Percentiles rank a stretch among this genome's conserved stretches.
Conservation (phyloP, 441 rosid species). For the Pelargonium fulgidum region DNA sequence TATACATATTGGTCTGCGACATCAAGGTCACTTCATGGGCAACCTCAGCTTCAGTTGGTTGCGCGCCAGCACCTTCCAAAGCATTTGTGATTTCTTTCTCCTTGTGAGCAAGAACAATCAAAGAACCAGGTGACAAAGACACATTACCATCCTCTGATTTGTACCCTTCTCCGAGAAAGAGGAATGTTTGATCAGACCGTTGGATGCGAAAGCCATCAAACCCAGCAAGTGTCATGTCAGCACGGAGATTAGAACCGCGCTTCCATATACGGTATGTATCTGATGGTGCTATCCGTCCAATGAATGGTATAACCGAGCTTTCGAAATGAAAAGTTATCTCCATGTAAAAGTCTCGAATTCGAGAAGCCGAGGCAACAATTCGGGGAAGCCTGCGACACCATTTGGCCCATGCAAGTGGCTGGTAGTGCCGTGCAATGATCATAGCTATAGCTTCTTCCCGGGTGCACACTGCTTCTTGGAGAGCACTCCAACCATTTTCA, state of each 20-base stretch:
- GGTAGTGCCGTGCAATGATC: conserved; percentile 13
- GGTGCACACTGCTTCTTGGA: conserved; percentile 18
- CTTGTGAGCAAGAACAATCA: conserved; percentile 90
- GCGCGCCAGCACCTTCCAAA: conserved; percentile 94
- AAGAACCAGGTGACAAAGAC: conserved; percentile 70
- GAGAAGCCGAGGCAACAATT: conserved; percentile 4
- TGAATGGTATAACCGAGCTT: conserved; percentile 20
- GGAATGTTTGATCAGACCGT: conserved; percentile 14
- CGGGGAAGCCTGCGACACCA: conserved; percentile 19
- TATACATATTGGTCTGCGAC: conserved; percentile 98
- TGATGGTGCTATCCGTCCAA: conserved; percentile 17
- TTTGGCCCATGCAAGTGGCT: conserved; percentile 17
- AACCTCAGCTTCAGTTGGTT: conserved; percentile 90
- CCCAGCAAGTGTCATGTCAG: conserved; percentile 20
- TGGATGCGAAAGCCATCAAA: conserved; percentile 18
- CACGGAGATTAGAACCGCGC: conserved; percentile 17
- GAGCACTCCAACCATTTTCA: conserved; percentile 18
- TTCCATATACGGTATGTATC: conserved; percentile 21
- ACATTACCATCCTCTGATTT: conserved; percentile 62
- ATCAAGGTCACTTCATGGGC: conserved; percentile 88
- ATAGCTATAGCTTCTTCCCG: conserved; percentile 13
- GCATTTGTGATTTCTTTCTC: conserved; percentile 96
- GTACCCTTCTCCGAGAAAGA: conserved; percentile 50
- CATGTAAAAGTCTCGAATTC: conserved; percentile 19
- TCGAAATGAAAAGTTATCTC: conserved; percentile 21